Evolutionary conservation across 441 rosid genomes (phyloP), one percentile per base, ranked within the genome.

Genomic region (Cnidoscolus chayamansa): DNA sequence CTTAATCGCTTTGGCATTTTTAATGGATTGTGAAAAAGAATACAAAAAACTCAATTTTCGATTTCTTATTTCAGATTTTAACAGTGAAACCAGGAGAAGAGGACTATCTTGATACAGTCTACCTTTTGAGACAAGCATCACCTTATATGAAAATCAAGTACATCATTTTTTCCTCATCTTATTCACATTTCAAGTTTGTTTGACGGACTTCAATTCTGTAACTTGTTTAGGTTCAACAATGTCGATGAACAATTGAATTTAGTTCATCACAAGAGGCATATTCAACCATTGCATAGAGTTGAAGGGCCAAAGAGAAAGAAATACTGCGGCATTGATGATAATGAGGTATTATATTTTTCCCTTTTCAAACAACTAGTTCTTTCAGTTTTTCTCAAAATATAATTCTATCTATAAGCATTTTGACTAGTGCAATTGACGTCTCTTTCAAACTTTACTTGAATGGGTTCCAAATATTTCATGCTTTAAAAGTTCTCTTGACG

Each of bases 71-170:
- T 67, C 84, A 94, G 98, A 80, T 94, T 76, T 82, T 92, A 78
- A 89, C 97, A 16, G 90, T 92, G 43, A 92, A 89, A 79, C 79
- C 95, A 59, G 97, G 91, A 72, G 96, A 86, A 81, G 91, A 87
- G 25, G 97, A 89, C 76, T 94, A 88, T 81, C 85, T 84, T 43
- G 97, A 90, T 78, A 81, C 95, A 15, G 81, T 89, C 17, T 85
- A 86, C 77, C 83, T 94, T 58, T 71, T 94, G 63, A 84, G 89
- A 85, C 97, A 94, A 78, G 96, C 97, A 65, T 89, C 97, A n/a
- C 98, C 97, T 16, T 94, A 75, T 31, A 94, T 84, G 92, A 87
- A 88, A 76, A 92, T 94, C 81, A 86, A 90, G 98, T 92, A 85
- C 45, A 72, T 17, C 40, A 31, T 78, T 57, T 68, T 60, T 5